Conservation (phyloP, 352 stramenopile species). For the Phytophthora hybrid region DNA sequence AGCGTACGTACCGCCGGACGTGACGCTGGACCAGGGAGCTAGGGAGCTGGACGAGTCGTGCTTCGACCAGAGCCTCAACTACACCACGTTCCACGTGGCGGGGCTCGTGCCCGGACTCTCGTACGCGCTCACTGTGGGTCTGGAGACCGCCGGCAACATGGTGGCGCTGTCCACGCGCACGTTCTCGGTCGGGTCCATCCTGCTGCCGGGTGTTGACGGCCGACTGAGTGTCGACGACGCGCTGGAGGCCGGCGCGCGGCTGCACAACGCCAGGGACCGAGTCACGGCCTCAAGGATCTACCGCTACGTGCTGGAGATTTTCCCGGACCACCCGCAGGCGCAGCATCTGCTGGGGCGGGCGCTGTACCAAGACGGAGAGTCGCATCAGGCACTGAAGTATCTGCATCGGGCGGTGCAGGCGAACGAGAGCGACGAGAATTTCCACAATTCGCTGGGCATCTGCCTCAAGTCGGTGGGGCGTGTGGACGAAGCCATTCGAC, state of each 20-base stretch:
- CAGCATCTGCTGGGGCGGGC: slow-evolving; percentile 63
- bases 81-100: slow-evolving; percentile 61
- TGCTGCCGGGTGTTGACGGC: slow-evolving; percentile 24
- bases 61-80: slow-evolving; percentile 62
- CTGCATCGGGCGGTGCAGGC: slow-evolving; percentile 51
- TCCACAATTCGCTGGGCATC: slow-evolving; percentile 65
- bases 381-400: slow-evolving; percentile 39
- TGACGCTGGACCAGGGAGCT: slow-evolving; percentile 38
- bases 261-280: slow-evolving; percentile 48
- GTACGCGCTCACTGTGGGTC: slow-evolving; percentile 63
- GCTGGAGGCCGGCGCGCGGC: slow-evolving; percentile 46
- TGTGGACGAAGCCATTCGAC: slow-evolving; percentile 53
- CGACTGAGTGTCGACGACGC: slow-evolving; percentile 58
- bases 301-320: slow-evolving; percentile 54
- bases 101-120: slow-evolving; percentile 61
- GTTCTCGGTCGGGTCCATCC: slow-evolving; percentile 67
- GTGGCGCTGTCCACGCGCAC: slow-evolving; percentile 69
- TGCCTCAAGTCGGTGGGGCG: slow-evolving; percentile 54
- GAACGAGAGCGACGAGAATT: slow-evolving; percentile 56
- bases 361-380: slow-evolving; percentile 53
- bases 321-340: slow-evolving; percentile 54
- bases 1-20: slow-evolving; percentile 50
- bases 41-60: slow-evolving; percentile 62
- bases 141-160: slow-evolving; percentile 59
- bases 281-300: slow-evolving; percentile 56